Percentiles rank a stretch among this genome's conserved stretches.
These are phyloP conservation scores for Coleophoma crateriformis DNA, from an alignment of 2,329 filamentous ascomycete species.

Conservation along the genomic window DNA sequence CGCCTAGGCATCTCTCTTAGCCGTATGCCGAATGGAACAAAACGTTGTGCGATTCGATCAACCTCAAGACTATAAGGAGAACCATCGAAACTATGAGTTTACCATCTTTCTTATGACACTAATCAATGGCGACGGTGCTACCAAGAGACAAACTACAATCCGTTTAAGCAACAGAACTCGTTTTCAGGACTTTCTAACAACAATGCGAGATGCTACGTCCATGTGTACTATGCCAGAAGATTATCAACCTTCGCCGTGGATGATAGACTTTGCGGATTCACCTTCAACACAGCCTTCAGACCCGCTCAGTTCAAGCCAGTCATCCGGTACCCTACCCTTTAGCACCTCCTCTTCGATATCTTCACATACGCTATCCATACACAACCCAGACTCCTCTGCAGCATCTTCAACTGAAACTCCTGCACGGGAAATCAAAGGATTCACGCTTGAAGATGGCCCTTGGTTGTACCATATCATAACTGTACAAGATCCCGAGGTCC, in stretches of 20 bases:
- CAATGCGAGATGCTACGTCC: background rate
- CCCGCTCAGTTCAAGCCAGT: too few species aligned
- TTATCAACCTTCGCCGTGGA: background rate
- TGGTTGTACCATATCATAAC: conserved; percentile 16
- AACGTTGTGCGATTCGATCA: background rate
- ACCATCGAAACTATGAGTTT: conserved; percentile 1
- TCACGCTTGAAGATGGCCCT: conserved; percentile 17
- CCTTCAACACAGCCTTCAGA: too few species aligned
- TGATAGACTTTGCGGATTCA: too few species aligned
- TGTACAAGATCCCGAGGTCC: conserved; percentile 4
- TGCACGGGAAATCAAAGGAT: conserved; percentile 6
- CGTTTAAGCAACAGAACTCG: background rate
- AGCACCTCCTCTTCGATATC: too few species aligned
- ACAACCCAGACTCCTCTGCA: too few species aligned
- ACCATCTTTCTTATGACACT: conserved; percentile 2
- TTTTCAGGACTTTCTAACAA: background rate
- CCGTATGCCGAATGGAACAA: background rate
- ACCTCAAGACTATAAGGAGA: background rate
- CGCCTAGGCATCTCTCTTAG: too few species aligned
- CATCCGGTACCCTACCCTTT: too few species aligned
- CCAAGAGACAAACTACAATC: background rate
- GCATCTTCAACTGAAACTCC: too few species aligned
- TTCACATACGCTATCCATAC: too few species aligned
- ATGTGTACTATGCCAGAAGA: background rate
- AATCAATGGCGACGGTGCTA: conserved; percentile 1